Base-by-base conservation (phyloP, 2,329 filamentous ascomycete genomes). In the Rhinocladiella mackenziei region DNA sequence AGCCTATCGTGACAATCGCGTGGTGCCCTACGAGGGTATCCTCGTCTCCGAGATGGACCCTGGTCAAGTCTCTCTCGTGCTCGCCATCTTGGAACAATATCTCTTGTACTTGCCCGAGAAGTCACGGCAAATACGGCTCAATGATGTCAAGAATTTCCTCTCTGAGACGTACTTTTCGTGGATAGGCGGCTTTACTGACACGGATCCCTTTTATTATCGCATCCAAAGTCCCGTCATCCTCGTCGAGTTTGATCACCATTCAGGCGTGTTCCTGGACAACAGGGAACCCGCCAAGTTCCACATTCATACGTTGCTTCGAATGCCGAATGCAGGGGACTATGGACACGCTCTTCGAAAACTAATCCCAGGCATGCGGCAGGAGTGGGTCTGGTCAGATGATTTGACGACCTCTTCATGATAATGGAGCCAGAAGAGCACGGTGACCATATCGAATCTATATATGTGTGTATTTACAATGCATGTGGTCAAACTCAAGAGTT, bases 221-320 rank as follows among this genome's bases (percentile, higher is more conserved):
- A 75, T 91, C 3, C 85, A 91, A 63, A 87, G 78, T 53, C 84
- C 84, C 0, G 84, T 89, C 0, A 70, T 87, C 0, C 68, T 89
- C 2, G 69, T 83, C 39, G 86, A 91, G 70, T 86, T 91, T 56
- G 86, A 89, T 56, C 83, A 88, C 58, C 85, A 89, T 62, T 85
- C 80, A 0, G 84, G 85, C 0, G 85, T 89, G 0, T 89, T 89
- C 55, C 62, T 91, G 57, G 79, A 74, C 1, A 91, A 89, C 59
- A 70, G 71, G 37, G 76, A 85, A 62, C 85, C 85, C 0, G 80
- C 80, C 22, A 86, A 84, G 63, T 91, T 86, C 56, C 86, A 91
- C 56, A 84, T 86, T 15, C 86, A 91, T 61, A 89, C 85, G 0
- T 65, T 87, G 39, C 65, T 86, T 50, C 65, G 86, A 25, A 81